Evolutionary conservation across 768 basidiomycete genomes (phyloP).

Genomic region (Naganishia randhawae): DNA sequence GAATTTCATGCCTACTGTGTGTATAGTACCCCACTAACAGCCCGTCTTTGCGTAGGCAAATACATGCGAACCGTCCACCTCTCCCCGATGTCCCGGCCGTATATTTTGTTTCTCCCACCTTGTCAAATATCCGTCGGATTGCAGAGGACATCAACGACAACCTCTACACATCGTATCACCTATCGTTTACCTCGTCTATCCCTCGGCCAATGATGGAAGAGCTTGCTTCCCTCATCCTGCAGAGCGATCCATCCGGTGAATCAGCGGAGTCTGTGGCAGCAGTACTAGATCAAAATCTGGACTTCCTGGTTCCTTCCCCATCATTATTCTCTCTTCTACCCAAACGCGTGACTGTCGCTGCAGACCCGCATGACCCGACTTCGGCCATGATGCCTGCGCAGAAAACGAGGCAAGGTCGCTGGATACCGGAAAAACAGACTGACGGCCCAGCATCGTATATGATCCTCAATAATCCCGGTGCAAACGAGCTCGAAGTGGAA

Average conservation of each 20-base stretch:
- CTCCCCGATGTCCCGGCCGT: conserved; percentile 93
- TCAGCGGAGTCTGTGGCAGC: conserved; percentile 51
- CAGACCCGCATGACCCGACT: conserved; percentile 29
- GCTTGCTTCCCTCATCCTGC: conserved; percentile 80
- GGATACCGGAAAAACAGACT: conserved; percentile 37
- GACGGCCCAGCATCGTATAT: conserved; percentile 63
- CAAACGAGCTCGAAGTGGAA: conserved; percentile 85
- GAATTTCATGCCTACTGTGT: not conserved
- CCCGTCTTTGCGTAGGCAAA: conserved; percentile 62
- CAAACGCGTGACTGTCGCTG: conserved; percentile 36
- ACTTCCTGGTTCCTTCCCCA: conserved; percentile 88
- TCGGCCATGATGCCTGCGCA: conserved; percentile 10
- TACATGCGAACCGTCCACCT: conserved; percentile 81
- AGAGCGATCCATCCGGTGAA: conserved; percentile 51
- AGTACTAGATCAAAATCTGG: conserved; percentile 94
- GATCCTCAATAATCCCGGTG: conserved; percentile 83
- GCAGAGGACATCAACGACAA: conserved; percentile 77
- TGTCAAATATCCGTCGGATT: conserved; percentile 80
- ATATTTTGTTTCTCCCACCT: conserved; percentile 90
- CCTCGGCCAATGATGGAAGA: conserved; percentile 86
- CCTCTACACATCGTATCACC: conserved; percentile 86
- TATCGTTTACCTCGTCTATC: conserved; percentile 92
- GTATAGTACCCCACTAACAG: not conserved
- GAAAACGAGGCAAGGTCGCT: conserved; percentile 21
- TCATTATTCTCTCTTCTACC: conserved; percentile 87